phyloP scores from a whole-genome alignment of 2,329 filamentous ascomycete genomes.

The Trichoderma arundinaceum region DNA sequence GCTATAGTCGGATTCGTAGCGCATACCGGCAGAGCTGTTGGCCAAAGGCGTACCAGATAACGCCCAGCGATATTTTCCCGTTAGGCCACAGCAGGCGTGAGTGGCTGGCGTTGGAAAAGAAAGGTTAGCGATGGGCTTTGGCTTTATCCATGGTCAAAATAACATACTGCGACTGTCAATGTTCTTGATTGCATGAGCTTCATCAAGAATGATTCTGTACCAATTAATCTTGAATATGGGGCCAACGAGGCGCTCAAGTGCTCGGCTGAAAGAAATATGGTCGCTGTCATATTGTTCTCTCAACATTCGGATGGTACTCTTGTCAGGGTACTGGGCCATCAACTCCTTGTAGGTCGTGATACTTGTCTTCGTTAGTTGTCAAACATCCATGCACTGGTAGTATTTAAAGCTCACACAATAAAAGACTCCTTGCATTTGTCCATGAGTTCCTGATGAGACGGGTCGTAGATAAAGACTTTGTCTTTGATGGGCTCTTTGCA shows the following conservation, averaged over 20 bases:
- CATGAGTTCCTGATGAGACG: fast-evolving
- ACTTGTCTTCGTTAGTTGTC: constrained; percentile 15
- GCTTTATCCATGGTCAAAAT: neutral
- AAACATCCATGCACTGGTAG: no score
- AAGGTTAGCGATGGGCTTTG: neutral
- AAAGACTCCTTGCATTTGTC: neutral
- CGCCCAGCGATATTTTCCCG: constrained; percentile 44
- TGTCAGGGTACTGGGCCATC: constrained; percentile 30
- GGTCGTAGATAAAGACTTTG: neutral
- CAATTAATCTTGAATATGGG: constrained; percentile 45
- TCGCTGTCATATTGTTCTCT: constrained; percentile 2
- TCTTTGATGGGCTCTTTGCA: neutral
- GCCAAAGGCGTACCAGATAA: constrained; percentile 47
- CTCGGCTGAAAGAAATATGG: constrained; percentile 42
- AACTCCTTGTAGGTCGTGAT: constrained; percentile 44
- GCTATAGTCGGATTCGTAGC: neutral
- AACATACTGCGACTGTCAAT: constrained; percentile 42
- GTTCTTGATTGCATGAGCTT: constrained; percentile 63
- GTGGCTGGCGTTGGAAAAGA: constrained; percentile 29
- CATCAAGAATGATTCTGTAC: constrained; percentile 62
- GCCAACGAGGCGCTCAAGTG: constrained; percentile 40
- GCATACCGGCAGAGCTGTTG: constrained; percentile 42
- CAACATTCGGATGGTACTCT: neutral
- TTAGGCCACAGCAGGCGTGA: constrained; percentile 38
- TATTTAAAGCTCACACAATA: constrained; percentile 12